Conservation (phyloP, 768 basidiomycete species). For the Pleurotus salmoneostramineus region DNA sequence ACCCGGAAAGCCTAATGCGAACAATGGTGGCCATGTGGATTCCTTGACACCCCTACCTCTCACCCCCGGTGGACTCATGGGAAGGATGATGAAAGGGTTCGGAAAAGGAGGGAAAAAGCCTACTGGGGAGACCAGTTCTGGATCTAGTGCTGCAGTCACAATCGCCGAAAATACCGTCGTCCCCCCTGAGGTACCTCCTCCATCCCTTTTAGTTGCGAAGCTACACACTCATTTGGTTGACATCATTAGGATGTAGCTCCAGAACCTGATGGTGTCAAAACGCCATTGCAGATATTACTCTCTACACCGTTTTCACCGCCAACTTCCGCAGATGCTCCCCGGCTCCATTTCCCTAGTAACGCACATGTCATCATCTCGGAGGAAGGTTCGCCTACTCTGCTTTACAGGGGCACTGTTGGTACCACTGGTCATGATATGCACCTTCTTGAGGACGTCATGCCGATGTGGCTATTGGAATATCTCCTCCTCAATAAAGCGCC, state of each 20-base stretch:
- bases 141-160: slow-evolving; percentile 21
- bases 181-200: slow-evolving; percentile 21
- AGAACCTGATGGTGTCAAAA: slow-evolving; percentile 31
- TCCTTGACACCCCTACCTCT: slow-evolving; percentile 29
- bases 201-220: not conserved
- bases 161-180: slow-evolving; percentile 20
- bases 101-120: slow-evolving; percentile 53
- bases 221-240: not conserved
- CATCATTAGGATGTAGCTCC: slow-evolving; percentile 14
- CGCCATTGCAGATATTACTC: slow-evolving; percentile 52
- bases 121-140: slow-evolving; percentile 25
- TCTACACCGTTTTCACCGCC: slow-evolving; percentile 63
- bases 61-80: slow-evolving; percentile 56
- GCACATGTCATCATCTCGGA: slow-evolving; percentile 78
- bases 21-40: slow-evolving; percentile 22
- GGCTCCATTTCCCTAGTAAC: slow-evolving; percentile 50
- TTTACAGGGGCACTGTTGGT: slow-evolving; percentile 73
- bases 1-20: slow-evolving; percentile 18
- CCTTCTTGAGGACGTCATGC: slow-evolving; percentile 71
- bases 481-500: slow-evolving; percentile 64
- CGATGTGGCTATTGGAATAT: slow-evolving; percentile 87
- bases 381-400: slow-evolving; percentile 65
- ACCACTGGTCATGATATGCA: slow-evolving; percentile 38
- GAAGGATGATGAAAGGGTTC: slow-evolving; percentile 77
- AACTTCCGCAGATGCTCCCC: slow-evolving; percentile 66